Evolutionary conservation across 306 rosid species (phyloP).

Genomic region (Vigna angularis): DNA sequence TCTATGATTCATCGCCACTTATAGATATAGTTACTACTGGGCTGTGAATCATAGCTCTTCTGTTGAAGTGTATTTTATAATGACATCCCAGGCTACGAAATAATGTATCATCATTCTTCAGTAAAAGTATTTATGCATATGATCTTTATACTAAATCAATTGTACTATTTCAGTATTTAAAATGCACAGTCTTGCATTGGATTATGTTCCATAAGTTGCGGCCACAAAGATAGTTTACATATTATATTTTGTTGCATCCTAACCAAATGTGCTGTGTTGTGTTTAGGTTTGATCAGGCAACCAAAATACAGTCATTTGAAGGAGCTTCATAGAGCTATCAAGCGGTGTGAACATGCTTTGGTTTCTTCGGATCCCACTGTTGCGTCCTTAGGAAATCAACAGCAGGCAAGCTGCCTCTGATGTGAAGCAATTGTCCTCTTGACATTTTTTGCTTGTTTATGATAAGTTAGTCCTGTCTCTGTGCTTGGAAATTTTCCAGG

Average conservation of each 20-base stretch:
- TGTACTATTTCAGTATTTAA: neutral
- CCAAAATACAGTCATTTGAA: constrained; percentile 88
- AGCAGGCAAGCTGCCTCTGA: constrained; percentile 63
- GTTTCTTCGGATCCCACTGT: constrained; percentile 82
- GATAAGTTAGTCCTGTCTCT: constrained; percentile 18
- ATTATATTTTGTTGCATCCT: constrained; percentile 17
- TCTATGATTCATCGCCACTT: constrained; percentile 26
- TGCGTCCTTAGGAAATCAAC: constrained; percentile 71
- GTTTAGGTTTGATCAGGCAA: constrained; percentile 84
- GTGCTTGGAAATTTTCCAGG: constrained; percentile 63
- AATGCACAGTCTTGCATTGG: neutral
- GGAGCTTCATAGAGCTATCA: constrained; percentile 82
- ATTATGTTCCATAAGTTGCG: constrained; percentile 26
- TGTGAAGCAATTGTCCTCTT: constrained; percentile 28
- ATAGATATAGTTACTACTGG: neutral
- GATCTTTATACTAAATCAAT: neutral
- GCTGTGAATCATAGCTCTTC: neutral
- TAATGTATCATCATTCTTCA: constrained; percentile 13
- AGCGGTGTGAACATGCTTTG: constrained; percentile 80
- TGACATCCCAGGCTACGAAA: constrained; percentile 10
- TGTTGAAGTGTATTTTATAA: neutral
- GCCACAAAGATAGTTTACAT: constrained; percentile 6
- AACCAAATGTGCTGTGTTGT: constrained; percentile 6
- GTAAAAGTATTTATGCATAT: constrained; percentile 11
- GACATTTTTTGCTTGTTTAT: neutral